Conservation (phyloP, 345 rosid genomes). For the Eutrema heterophyllum region DNA sequence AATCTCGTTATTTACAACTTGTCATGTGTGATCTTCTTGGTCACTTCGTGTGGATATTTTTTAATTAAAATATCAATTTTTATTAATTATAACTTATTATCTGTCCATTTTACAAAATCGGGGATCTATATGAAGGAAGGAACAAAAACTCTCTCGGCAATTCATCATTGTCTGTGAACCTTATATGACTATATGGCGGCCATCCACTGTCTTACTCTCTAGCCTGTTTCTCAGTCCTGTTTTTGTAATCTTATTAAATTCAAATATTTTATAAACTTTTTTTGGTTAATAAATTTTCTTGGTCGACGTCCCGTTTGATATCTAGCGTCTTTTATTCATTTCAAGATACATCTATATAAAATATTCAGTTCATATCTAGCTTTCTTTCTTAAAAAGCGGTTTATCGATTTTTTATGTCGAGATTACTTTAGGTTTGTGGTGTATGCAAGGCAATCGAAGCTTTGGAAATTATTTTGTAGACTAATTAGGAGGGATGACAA, state of each 20-base stretch:
- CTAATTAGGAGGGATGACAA: no score
- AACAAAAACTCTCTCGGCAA: slow-evolving; percentile 19
- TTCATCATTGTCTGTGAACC: slow-evolving; percentile 32
- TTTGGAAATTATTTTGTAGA: neutral
- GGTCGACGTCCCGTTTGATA: neutral
- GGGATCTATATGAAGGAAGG: slow-evolving; percentile 23
- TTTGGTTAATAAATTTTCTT: neutral
- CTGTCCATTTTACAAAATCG: slow-evolving; percentile 6
- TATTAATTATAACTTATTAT: neutral
- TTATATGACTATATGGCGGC: slow-evolving; percentile 29
- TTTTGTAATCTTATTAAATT: neutral
- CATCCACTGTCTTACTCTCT: neutral
- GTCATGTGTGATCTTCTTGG: slow-evolving; percentile 29
- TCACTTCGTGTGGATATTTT: slow-evolving; percentile 17
- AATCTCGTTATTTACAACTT: slow-evolving; percentile 21
- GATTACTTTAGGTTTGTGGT: neutral
- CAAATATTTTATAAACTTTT: neutral
- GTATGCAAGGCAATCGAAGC: neutral
- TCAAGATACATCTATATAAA: neutral
- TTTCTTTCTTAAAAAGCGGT: neutral
- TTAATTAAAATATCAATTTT: neutral
- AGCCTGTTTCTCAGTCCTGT: neutral
- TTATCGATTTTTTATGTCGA: neutral
- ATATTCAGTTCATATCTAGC: neutral
- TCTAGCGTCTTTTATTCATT: slow-evolving; percentile 7